phyloP scores from a whole-genome alignment of 306 rosid genomes.

The Corylus avellana region DNA sequence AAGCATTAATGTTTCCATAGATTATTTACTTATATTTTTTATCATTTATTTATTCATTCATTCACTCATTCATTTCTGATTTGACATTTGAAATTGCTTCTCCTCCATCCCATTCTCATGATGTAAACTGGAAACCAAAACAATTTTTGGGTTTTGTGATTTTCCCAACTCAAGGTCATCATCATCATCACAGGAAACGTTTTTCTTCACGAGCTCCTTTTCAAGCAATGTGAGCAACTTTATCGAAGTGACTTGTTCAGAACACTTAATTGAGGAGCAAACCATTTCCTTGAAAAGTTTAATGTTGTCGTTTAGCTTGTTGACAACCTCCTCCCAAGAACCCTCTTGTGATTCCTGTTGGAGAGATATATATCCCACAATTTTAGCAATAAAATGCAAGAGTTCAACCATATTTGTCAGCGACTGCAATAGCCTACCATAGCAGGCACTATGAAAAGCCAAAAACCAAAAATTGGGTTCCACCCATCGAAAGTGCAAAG shows the following conservation, averaged over 20 bases:
- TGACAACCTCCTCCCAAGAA: slow-evolving; percentile 33
- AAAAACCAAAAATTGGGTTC: slow-evolving; percentile 77
- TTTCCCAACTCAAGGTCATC: slow-evolving; percentile 58
- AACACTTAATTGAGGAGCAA: slow-evolving; percentile 31
- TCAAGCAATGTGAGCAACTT: slow-evolving; percentile 43
- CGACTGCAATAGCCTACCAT: slow-evolving; percentile 47
- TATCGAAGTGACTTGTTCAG: slow-evolving; percentile 34
- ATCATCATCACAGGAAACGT: background rate
- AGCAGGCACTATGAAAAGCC: slow-evolving; percentile 51
- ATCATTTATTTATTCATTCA: too few species aligned
- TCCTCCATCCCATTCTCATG: slow-evolving; percentile 41
- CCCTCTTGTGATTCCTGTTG: slow-evolving; percentile 37
- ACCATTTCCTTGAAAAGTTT: slow-evolving; percentile 43
- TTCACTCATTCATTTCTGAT: too few species aligned
- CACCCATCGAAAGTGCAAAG: background rate
- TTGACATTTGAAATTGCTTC: background rate
- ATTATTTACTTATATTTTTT: too few species aligned
- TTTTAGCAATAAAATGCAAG: slow-evolving; percentile 41
- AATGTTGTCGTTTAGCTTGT: slow-evolving; percentile 42
- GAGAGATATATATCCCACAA: slow-evolving; percentile 27
- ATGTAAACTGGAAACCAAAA: slow-evolving; percentile 27
- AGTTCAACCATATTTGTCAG: slow-evolving; percentile 46
- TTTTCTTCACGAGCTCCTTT: slow-evolving; percentile 34
- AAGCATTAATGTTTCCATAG: too few species aligned
- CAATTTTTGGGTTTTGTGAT: background rate